Conservation (phyloP, 441 rosid genomes). For the Corymbia citriodora region DNA sequence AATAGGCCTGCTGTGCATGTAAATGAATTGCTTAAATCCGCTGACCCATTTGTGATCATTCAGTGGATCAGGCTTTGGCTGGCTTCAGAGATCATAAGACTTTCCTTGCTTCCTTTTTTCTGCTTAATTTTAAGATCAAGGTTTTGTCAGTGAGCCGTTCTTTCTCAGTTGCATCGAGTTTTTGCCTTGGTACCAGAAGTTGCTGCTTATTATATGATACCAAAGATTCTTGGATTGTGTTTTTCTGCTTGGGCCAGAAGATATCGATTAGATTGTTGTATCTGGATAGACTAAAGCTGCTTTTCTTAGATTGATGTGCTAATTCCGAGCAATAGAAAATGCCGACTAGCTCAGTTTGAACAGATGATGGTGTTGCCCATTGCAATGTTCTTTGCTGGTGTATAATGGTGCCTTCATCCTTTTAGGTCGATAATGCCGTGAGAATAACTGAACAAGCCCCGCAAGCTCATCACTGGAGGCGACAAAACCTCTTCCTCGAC, state of each 20-base stretch:
- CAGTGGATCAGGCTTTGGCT: neutral
- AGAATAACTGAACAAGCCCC: constrained; percentile 45
- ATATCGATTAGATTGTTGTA: neutral
- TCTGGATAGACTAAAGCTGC: neutral
- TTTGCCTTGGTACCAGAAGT: neutral
- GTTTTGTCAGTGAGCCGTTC: neutral
- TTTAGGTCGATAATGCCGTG: constrained; percentile 44
- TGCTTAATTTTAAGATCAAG: neutral
- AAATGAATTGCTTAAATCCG: neutral
- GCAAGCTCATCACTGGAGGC: constrained; percentile 49
- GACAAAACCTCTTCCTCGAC: constrained; percentile 65
- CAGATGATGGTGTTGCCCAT: neutral
- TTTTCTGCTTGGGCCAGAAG: neutral
- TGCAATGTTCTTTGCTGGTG: neutral
- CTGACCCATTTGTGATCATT: neutral
- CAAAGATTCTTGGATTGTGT: neutral
- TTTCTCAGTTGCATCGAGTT: neutral
- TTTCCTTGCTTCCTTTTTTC: neutral
- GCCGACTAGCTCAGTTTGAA: neutral
- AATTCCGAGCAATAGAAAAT: neutral
- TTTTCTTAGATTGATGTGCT: neutral
- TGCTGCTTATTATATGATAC: neutral
- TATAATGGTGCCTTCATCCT: neutral
- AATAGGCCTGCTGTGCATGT: neutral
- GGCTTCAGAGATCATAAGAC: neutral